A percentile compares a stretch with the other conserved stretches of the same genome.
phyloP scores from a whole-genome alignment of 345 rosid species.

The Eutrema japonicum region DNA sequence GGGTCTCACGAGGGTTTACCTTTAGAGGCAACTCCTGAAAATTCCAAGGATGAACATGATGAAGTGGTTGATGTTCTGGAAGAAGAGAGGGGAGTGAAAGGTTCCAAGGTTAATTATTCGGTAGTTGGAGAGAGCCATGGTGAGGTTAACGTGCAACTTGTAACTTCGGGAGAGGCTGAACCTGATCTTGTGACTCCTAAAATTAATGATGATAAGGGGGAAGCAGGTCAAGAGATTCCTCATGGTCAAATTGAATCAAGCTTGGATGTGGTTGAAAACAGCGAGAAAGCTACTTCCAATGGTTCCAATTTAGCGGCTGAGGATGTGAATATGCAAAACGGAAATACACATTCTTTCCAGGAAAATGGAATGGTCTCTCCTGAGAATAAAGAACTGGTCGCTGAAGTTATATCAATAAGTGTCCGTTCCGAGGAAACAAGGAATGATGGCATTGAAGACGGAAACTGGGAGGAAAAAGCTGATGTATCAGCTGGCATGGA shows the following conservation, averaged over 20 bases:
- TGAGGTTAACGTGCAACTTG: conserved; percentile 32
- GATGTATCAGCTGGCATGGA: too few species aligned
- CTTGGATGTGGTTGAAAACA: conserved; percentile 34
- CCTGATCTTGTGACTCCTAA: too few species aligned
- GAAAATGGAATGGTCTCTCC: conserved; percentile 17
- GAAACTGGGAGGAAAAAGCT: too few species aligned
- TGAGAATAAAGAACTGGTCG: conserved; percentile 5
- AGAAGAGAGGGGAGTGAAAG: neutral
- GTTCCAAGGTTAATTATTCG: conserved; percentile 38
- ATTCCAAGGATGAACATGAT: conserved; percentile 14
- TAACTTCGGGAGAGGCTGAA: conserved; percentile 54
- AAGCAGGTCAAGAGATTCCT: conserved; percentile 15
- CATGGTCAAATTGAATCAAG: conserved; percentile 37
- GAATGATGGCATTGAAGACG: too few species aligned
- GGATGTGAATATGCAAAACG: conserved; percentile 28
- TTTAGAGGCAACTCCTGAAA: conserved; percentile 36
- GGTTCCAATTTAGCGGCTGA: conserved; percentile 33
- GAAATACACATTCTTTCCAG: conserved; percentile 1
- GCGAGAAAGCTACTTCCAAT: conserved; percentile 54
- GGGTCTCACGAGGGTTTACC: neutral
- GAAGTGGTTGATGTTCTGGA: too few species aligned
- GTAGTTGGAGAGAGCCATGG: neutral
- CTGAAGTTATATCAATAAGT: conserved; percentile 23
- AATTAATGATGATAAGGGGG: too few species aligned
- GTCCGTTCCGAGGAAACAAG: conserved; percentile 1